Evolutionary conservation across 1,284 basidiomycete genomes (phyloP).

Genomic region (Cerrena zonata): DNA sequence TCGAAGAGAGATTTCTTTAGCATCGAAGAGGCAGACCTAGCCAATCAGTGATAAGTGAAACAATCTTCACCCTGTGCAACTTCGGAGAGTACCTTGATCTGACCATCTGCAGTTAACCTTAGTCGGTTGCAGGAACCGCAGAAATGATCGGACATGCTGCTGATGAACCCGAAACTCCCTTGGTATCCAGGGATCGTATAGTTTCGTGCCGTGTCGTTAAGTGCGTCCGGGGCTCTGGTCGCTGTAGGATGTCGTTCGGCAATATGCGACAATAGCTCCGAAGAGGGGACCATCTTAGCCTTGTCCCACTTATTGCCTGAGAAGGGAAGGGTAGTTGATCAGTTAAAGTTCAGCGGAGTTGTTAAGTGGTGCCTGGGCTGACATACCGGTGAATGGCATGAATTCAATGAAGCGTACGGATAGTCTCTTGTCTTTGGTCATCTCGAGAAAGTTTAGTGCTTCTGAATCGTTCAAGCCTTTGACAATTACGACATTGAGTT

Average conservation of each 20-base stretch:
- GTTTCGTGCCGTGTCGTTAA: slow-evolving; percentile 77
- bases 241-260: slow-evolving; percentile 42
- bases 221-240: slow-evolving; percentile 54
- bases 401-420: slow-evolving; percentile 87
- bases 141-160: slow-evolving; percentile 89
- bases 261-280: slow-evolving; percentile 53
- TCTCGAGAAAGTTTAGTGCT: slow-evolving; percentile 70
- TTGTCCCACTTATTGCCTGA: slow-evolving; percentile 83
- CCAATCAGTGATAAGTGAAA: neutral
- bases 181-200: slow-evolving; percentile 69
- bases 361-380: slow-evolving; percentile 1
- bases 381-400: slow-evolving; percentile 83
- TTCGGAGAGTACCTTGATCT: slow-evolving; percentile 65
- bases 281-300: slow-evolving; percentile 73
- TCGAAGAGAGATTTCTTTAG: slow-evolving; percentile 76
- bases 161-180: slow-evolving; percentile 83
- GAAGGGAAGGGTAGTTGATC: no score
- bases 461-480: slow-evolving; percentile 78
- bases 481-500: slow-evolving; percentile 81
- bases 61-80: neutral
- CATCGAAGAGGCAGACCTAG: slow-evolving; percentile 83
- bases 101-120: slow-evolving; percentile 80
- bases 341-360: no score
- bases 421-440: slow-evolving; percentile 60
- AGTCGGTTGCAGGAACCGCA: slow-evolving; percentile 81